Conservation (phyloP, 257 asterid genomes). For the Solanum corneliomulleri region DNA sequence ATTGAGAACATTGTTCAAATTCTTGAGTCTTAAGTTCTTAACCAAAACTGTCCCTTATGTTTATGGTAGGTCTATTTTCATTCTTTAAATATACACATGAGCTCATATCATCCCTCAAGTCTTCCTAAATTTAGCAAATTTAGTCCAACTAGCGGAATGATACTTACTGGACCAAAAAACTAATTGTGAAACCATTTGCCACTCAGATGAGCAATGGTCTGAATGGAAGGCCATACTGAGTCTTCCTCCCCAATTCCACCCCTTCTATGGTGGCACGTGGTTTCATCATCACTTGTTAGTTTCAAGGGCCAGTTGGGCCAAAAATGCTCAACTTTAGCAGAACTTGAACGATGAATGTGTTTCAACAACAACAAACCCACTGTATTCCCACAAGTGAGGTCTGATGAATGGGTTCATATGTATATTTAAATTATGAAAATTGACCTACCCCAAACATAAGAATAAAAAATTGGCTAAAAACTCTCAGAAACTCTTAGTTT, state of each 20-base stretch:
- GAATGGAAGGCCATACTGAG: not conserved
- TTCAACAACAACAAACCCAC: not conserved
- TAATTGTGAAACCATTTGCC: not conserved
- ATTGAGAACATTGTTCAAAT: not conserved
- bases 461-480: not conserved
- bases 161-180: not conserved
- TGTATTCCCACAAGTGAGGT: not conserved
- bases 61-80: not conserved
- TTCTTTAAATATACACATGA: not conserved
- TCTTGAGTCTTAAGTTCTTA: not conserved
- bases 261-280: not conserved
- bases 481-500: not conserved
- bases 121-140: not conserved
- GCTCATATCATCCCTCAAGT: not conserved
- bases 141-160: not conserved
- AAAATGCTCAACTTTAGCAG: not conserved
- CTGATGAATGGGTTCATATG: not conserved
- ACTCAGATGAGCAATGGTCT: not conserved
- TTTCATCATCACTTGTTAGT: not conserved
- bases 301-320: not conserved
- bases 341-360: not conserved
- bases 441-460: not conserved
- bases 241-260: not conserved
- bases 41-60: not conserved
- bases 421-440: not conserved